A percentile compares a stretch with the other conserved stretches of the same genome.
Conservation (phyloP, 106 monocot species). For the Phalaenopsis equestris region DNA sequence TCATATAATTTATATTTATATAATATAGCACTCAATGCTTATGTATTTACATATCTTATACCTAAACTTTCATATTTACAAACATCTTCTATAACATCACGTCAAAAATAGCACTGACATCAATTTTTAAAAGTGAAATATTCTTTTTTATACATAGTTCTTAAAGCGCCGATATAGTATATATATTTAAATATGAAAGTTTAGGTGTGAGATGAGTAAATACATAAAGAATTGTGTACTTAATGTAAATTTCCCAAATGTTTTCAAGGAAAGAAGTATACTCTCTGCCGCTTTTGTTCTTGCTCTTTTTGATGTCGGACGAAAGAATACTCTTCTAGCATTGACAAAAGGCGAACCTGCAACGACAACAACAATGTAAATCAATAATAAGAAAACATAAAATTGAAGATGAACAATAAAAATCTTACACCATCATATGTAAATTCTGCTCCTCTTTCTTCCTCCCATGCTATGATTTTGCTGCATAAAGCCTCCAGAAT, state of each 20-base stretch:
- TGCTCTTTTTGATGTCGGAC: slow-evolving; percentile 55
- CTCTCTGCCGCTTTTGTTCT: slow-evolving; percentile 54
- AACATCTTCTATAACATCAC: too few relatives aligned
- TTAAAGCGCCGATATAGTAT: too few relatives aligned
- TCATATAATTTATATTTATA: neutral
- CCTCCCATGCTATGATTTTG: slow-evolving; percentile 59
- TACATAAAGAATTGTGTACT: too few relatives aligned
- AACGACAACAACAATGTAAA: neutral
- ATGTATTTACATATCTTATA: too few relatives aligned
- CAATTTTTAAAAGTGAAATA: too few relatives aligned
- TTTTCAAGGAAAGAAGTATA: slow-evolving; percentile 9
- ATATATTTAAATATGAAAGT: too few relatives aligned
- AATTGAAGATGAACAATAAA: neutral
- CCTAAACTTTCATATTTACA: too few relatives aligned
- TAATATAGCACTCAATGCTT: too few relatives aligned
- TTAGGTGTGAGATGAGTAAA: too few relatives aligned
- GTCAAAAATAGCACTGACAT: too few relatives aligned
- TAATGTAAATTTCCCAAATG: too few relatives aligned
- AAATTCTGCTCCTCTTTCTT: slow-evolving; percentile 49
- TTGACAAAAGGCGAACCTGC: slow-evolving; percentile 51
- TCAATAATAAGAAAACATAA: neutral
- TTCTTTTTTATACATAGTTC: too few relatives aligned
- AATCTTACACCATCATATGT: slow-evolving; percentile 56
- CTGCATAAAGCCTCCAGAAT: slow-evolving; percentile 44
- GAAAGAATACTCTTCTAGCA: slow-evolving; percentile 66